These are phyloP conservation scores for Porodaedalea pini DNA, from an alignment of 1,284 basidiomycete species.

Conservation along the genomic window DNA sequence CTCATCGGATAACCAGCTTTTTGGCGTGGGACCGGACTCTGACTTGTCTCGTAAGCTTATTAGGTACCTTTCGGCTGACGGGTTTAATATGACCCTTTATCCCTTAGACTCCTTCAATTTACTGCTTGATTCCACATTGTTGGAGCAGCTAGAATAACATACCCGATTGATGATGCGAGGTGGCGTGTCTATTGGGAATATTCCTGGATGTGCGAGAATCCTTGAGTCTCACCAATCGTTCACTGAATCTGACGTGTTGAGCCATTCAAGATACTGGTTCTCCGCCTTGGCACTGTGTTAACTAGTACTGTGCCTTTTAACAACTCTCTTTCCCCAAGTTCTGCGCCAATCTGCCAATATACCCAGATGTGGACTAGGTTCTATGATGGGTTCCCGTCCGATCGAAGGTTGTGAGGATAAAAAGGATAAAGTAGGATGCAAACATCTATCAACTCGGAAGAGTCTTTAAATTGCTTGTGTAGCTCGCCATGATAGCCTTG, in stretches of 20 bases:
- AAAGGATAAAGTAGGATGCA: constrained; percentile 82
- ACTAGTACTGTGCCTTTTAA: no score
- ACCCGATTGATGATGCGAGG: constrained; percentile 94
- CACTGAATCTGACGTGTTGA: no score
- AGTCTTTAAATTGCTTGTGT: no score
- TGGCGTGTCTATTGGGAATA: constrained; percentile 96
- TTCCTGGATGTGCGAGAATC: constrained; percentile 77
- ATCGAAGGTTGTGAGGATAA: constrained; percentile 92
- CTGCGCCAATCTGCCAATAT: constrained; percentile 34
- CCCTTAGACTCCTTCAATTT: constrained; percentile 94
- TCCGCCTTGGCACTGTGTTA: no score
- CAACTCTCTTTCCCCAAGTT: constrained; percentile 45
- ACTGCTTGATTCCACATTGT: constrained; percentile 80
- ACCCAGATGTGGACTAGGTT: constrained; percentile 46
- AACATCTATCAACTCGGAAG: constrained; percentile 66
- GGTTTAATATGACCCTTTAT: constrained; percentile 95
- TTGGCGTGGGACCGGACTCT: no score
- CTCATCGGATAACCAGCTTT: no score
- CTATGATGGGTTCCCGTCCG: constrained; percentile 93
- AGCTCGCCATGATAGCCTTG: no score
- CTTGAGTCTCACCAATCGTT: constrained; percentile 49
- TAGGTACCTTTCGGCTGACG: no score
- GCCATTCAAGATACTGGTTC: no score
- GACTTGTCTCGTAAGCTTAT: no score
- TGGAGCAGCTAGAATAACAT: constrained; percentile 90